Evolutionary conservation across 768 basidiomycete genomes (phyloP), one percentile per base, ranked within the genome.

Genomic region (Coprinellus aureogranulatus): DNA sequence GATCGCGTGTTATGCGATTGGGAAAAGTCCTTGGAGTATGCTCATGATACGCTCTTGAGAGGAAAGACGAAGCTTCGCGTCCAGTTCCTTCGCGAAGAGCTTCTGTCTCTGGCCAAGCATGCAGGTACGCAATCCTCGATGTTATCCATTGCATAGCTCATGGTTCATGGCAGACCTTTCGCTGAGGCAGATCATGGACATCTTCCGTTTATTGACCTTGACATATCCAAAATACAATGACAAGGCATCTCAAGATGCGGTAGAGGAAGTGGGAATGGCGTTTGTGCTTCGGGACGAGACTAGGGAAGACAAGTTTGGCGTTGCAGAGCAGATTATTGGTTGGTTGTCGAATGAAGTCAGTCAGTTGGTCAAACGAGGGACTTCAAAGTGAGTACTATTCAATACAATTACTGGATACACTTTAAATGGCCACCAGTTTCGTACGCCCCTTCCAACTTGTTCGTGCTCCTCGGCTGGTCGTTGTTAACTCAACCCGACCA

Each of bases 161-260:
- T 59, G 28, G 57, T 54, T 55, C 49, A 37, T 52, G 59, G 26
- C 60, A 92, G 90, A 86, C 64, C 72, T 90, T 53, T 74, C 71
- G 34, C 70, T 86, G 51, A 75, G 81, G 0, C 87, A 89, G 65
- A 76, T 75, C 20, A 62, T 87, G 71, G 91, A 92, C 65, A 64
- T 94, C 26, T 88, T 94, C 70, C 78, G 79, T 57, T 74, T 94
- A 4, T 72, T 94, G 49, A 88, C 87, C 1, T 72, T 84, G 52
- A 93, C 90, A 0, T 89, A 92, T 69, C 84, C 89, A 16, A 84
- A 88, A 63, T 94, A 94, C 76, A 74, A 83, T 44, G 93, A 95
- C 68, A 69, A 78, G 2, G 66, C 77, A 48, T 94, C 92, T 1
- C 78, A 87, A 59, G 79, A 83, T 55, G 89, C 89, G 2, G 88